Evolutionary conservation across 1,139 yeast genomes (phyloP), one percentile per base, ranked within the genome.

Genomic region (Pichia sp.): DNA sequence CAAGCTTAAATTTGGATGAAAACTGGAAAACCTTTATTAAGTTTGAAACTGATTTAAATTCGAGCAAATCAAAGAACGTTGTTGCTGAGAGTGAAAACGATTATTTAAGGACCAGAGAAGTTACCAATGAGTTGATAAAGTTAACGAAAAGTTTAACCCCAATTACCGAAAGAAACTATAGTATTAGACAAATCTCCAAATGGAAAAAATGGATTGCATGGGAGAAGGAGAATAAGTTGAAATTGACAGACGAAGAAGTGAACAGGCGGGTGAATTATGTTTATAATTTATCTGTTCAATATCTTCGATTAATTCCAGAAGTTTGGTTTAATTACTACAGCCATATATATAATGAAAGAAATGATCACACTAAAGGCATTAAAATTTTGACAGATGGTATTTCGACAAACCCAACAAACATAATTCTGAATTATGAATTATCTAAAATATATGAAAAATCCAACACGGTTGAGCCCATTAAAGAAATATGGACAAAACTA

Each of bases 51-150:
- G 84, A 80, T 43, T 20, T 52, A 13, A 47, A 50, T 39, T 68
- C 83, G 22, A 85, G 83, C 61, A 85, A 94, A 7, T 94, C 97
- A 3, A 79, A 95, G 59, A 88, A 88, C 64, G 83, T 85, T 61
- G 81, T 90, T 49, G 82, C 86, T 38, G 97, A 90, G 58, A 76
- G 80, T 54, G 84, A 95, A 16, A 81, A 88, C 3, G 84, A 80
- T n/a, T 92, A 89, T 63, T 87, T 90, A 96, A 80, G 79, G 53
- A 94, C 96, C 1, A 74, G 97, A 56, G 79, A 95, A 0, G 74
- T 87, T 69, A 78, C 80, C 52, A 80, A 79, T 39, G 96, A 88
- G 61, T 79, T 89, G 76, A 46, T 51, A 7, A 53, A 53, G n/a
- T 40, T 62, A 4, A 54, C 62, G 1, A 54, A 52, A 2, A 41